A percentile compares a stretch with the other conserved stretches of the same genome.
Conservation (phyloP, 169 alveolate species). For the Plasmodium falciparum region DNA sequence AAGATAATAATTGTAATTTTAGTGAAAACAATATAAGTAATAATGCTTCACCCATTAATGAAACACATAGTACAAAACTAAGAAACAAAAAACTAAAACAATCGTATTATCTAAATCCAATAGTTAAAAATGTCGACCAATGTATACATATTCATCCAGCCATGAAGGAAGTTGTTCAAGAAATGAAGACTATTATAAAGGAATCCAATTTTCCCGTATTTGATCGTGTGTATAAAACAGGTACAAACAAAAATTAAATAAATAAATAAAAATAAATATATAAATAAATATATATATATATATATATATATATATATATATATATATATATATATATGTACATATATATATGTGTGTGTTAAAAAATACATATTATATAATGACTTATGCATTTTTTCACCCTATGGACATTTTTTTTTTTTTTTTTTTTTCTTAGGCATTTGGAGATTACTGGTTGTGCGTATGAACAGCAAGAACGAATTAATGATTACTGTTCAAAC, state of each 20-base stretch:
- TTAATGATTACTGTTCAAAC: constrained; percentile 74
- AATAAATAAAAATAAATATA: background rate
- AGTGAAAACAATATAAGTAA: constrained; percentile 76
- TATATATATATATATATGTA: background rate
- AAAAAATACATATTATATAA: background rate
- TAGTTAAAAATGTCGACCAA: constrained; percentile 55
- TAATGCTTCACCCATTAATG: constrained; percentile 67
- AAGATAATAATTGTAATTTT: constrained; percentile 66
- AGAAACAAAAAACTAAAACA: constrained; percentile 68
- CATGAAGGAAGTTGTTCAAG: constrained; percentile 70
- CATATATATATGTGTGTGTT: background rate
- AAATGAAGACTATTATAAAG: constrained; percentile 61
- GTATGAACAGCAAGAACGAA: constrained; percentile 57
- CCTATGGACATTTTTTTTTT: background rate
- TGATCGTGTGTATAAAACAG: constrained; percentile 74
- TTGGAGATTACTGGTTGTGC: constrained; percentile 70
- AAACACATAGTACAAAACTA: constrained; percentile 50
- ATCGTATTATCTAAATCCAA: constrained; percentile 52
- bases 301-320: no score
- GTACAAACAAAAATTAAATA: background rate
- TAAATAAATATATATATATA: background rate
- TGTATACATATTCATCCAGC: constrained; percentile 74
- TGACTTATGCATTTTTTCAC: background rate
- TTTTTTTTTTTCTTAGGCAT: constrained; percentile 10
- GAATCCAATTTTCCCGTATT: constrained; percentile 71